Evolutionary conservation across 2,329 filamentous ascomycete genomes (phyloP), one percentile per base, ranked within the genome.

Genomic region (Botrytis fragariae): DNA sequence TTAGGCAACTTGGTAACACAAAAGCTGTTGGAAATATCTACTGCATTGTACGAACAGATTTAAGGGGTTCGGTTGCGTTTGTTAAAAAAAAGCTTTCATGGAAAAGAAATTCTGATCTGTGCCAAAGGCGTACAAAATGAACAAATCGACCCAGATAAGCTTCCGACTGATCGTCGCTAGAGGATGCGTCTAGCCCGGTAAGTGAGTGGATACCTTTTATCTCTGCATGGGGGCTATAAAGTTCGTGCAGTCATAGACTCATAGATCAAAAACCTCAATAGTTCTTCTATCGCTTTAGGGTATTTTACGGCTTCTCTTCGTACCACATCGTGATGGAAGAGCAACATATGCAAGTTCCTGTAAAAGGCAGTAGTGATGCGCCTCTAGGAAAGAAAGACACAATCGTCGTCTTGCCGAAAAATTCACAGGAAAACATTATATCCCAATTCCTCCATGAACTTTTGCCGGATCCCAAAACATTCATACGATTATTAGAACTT

Each of bases 11-110:
- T 62, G 1, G 22, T 9, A 6, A 29, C 2, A n/a, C 22, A 29
- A 18, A 6, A 54, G 12, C 5, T 39, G 2, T 20, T 37, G 20
- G 20, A 22, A 20, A 20, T 25, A 20, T 14, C n/a, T 29, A 51
- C 7, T 51, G 18, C 35, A 29, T 3, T 18, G 22, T 39, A 18
- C 16, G 25, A 29, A 14, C 16, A 39, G 5, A n/a, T 39, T 18
- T n/a, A 54, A 67, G 64, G 64, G 64, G 64, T 20, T 67, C 45
- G 64, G 45, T 12, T 67, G 35, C 12, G 9, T 45, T 22, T 67
- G 1, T 67, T 39, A 18, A 29, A 54, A 22, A 25, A 32, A 51
- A 67, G 32, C 45, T 29, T 20, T 51, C 14, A n/a, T n/a, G 48
- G 5, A 39, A 29, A 20, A 35, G 0, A 2, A 37, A 18, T 3